Evolutionary conservation across 2,329 filamentous ascomycete species (phyloP).

Genomic region (Pseudocercospora fijiensis): DNA sequence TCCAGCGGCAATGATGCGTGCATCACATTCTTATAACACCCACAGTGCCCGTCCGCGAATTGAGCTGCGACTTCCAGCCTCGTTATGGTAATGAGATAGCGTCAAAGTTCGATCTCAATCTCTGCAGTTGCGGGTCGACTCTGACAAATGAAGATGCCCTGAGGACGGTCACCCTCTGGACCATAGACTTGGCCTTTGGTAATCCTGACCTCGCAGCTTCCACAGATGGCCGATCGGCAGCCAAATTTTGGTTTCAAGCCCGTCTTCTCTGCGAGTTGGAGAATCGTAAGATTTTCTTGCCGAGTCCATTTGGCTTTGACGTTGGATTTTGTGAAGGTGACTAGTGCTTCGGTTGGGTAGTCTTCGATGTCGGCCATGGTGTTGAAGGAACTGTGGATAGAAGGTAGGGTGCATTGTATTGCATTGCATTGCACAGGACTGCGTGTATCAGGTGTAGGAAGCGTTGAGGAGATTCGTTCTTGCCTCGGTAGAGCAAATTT

Average conservation of each 20-base stretch:
- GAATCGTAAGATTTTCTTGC: slow-evolving; percentile 26
- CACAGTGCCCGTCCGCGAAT: neutral
- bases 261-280: slow-evolving; percentile 29
- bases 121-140: slow-evolving; percentile 28
- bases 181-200: slow-evolving; percentile 30
- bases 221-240: slow-evolving; percentile 31
- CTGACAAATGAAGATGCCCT: slow-evolving; percentile 31
- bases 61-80: neutral
- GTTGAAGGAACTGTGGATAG: neutral
- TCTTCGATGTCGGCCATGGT: slow-evolving; percentile 28
- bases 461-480: too few relatives aligned
- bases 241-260: slow-evolving; percentile 28
- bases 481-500: neutral
- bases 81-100: neutral
- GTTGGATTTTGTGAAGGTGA: slow-evolving; percentile 28
- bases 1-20: neutral
- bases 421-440: neutral
- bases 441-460: neutral
- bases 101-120: slow-evolving; percentile 30
- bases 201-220: slow-evolving; percentile 26
- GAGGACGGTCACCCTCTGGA: slow-evolving; percentile 24
- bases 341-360: slow-evolving; percentile 15
- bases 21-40: neutral
- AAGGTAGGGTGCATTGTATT: neutral
- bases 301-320: slow-evolving; percentile 24